phyloP scores from a whole-genome alignment of 805 yeast species.

The Pichia scutulata region DNA sequence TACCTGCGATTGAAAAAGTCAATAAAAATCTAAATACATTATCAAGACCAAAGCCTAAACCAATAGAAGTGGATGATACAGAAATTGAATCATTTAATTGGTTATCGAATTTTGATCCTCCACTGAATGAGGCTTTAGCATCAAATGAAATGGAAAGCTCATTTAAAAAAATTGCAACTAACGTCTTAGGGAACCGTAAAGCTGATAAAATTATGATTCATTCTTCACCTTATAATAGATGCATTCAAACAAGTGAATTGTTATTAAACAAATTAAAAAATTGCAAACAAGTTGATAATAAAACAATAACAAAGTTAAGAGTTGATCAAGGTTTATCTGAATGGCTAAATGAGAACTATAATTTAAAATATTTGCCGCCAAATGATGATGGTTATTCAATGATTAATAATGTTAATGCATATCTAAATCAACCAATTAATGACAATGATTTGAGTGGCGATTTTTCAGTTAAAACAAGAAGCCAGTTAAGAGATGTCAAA shows the following conservation, averaged over 20 bases:
- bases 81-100: conserved; percentile 22
- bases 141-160: conserved; percentile 23
- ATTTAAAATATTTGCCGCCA: conserved; percentile 34
- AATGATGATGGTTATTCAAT: conserved; percentile 38
- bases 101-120: conserved; percentile 32
- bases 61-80: not conserved
- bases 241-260: conserved; percentile 35
- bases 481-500: conserved; percentile 15
- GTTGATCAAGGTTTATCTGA: conserved; percentile 37
- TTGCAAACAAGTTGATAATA: conserved; percentile 2
- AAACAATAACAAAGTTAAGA: conserved; percentile 20
- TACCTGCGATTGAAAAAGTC: not conserved
- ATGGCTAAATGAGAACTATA: conserved; percentile 36
- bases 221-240: conserved; percentile 38
- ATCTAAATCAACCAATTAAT: conserved; percentile 21
- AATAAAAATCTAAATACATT: not conserved
- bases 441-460: conserved; percentile 9
- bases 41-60: not conserved
- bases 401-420: conserved; percentile 32
- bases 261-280: conserved; percentile 17
- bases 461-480: conserved; percentile 16
- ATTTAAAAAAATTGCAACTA: conserved; percentile 19
- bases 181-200: conserved; percentile 13
- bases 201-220: conserved; percentile 25
- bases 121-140: conserved; percentile 22